A percentile compares a stretch with the other conserved stretches of the same genome.
Conservation (phyloP, 768 basidiomycete genomes). For the Lactarius hatsudake region DNA sequence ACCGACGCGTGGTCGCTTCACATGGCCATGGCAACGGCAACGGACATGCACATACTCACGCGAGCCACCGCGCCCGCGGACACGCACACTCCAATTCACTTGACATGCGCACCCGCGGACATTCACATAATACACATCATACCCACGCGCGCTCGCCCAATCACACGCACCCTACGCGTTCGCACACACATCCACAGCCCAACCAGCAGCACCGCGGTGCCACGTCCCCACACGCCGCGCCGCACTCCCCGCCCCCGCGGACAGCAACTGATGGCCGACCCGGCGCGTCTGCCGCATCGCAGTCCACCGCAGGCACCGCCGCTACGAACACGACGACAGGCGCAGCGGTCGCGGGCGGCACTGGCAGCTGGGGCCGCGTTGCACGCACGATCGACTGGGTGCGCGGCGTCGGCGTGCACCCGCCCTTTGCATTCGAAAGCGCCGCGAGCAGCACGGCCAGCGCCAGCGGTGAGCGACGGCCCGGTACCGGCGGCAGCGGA, state of each 20-base stretch:
- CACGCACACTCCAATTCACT: slow-evolving; percentile 3
- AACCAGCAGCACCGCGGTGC: background rate
- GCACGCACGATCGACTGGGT: slow-evolving; percentile 23
- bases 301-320: slow-evolving; percentile 21
- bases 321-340: slow-evolving; percentile 13
- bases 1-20: slow-evolving; percentile 6
- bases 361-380: slow-evolving; percentile 23
- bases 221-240: slow-evolving; percentile 6
- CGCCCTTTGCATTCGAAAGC: slow-evolving; percentile 28
- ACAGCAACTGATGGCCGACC: background rate
- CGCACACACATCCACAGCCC: slow-evolving; percentile 21
- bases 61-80: slow-evolving; percentile 13
- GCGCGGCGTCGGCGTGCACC: slow-evolving; percentile 26
- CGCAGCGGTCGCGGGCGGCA: background rate
- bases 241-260: slow-evolving; percentile 12
- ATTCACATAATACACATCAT: slow-evolving; percentile 3
- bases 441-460: slow-evolving; percentile 23
- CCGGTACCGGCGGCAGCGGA: background rate
- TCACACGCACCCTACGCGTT: slow-evolving; percentile 10
- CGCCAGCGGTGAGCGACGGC: slow-evolving; percentile 11
- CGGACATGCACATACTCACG: slow-evolving; percentile 15
- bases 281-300: slow-evolving; percentile 23
- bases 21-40: slow-evolving; percentile 5
- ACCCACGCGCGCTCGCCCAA: slow-evolving; percentile 14
- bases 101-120: slow-evolving; percentile 14